Percentiles rank a stretch among this genome's conserved stretches.
Conservation (phyloP, 768 basidiomycete genomes). For the Phlebiopsis gigantea region DNA sequence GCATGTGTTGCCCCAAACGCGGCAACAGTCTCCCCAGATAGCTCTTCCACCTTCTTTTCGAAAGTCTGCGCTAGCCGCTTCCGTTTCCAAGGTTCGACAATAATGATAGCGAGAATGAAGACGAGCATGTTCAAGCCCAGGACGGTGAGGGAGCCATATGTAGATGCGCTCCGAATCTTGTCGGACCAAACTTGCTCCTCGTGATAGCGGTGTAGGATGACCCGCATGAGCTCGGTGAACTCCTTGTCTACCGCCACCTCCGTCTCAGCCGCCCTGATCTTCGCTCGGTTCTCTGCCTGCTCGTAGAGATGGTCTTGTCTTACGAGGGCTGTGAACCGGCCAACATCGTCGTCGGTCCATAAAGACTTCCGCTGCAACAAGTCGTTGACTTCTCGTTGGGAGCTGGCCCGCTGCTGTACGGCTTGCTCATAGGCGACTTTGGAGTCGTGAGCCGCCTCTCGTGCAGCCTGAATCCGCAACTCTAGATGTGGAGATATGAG, state of each 20-base stretch:
- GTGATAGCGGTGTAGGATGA: constrained; percentile 89
- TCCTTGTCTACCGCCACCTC: constrained; percentile 83
- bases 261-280: constrained; percentile 55
- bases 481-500: constrained; percentile 40
- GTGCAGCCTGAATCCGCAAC: constrained; percentile 59
- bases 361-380: constrained; percentile 86
- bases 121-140: constrained; percentile 86
- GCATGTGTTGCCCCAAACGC: constrained; percentile 44
- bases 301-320: constrained; percentile 86
- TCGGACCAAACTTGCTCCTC: constrained; percentile 99
- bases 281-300: constrained; percentile 69
- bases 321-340: constrained; percentile 84
- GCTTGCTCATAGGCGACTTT: constrained; percentile 76
- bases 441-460: constrained; percentile 62
- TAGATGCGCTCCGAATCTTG: constrained; percentile 93
- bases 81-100: constrained; percentile 98
- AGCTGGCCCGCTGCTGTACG: constrained; percentile 72
- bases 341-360: constrained; percentile 91
- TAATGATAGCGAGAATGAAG: constrained; percentile 81
- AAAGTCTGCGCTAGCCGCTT: constrained; percentile 81
- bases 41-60: constrained; percentile 68
- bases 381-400: constrained; percentile 95
- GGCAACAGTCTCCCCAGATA: constrained; percentile 25
- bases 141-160: constrained; percentile 85
- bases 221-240: constrained; percentile 82